Percentiles rank a stretch among this genome's conserved stretches.
Conservation (phyloP, 495 filamentous ascomycete species). For the Parathielavia hyrcaniae region DNA sequence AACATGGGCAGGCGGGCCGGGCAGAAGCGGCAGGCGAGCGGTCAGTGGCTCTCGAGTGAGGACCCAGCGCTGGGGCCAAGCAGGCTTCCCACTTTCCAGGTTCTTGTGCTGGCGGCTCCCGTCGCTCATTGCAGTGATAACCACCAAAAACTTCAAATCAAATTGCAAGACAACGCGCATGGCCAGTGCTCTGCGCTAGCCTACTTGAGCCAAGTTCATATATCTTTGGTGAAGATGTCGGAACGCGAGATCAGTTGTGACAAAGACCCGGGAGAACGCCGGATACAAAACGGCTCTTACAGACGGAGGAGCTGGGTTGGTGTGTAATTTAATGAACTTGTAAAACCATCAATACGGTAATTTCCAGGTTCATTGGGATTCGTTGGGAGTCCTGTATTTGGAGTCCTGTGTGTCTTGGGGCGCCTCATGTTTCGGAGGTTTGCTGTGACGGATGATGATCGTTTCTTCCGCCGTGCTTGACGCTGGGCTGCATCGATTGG, state of each 20-base stretch:
- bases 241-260: no score
- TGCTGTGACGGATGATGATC: not conserved
- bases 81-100: constrained; percentile 6
- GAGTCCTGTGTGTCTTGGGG: not conserved
- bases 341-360: no score
- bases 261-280: no score
- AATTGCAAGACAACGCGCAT: not conserved
- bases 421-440: constrained; percentile 1
- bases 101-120: not conserved
- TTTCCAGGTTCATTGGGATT: no score
- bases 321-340: no score
- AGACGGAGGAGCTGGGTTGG: no score
- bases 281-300: no score
- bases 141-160: not conserved
- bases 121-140: not conserved
- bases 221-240: no score
- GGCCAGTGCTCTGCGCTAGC: not conserved
- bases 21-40: constrained; percentile 5
- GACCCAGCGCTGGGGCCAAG: constrained; percentile 4
- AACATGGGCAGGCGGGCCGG: constrained; percentile 8
- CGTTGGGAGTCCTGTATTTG: no score
- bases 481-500: constrained; percentile 9
- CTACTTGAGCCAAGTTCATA: not conserved
- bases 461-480: not conserved
- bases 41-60: constrained; percentile 11